Base-by-base conservation (phyloP, 2,329 filamentous ascomycete genomes). In the Bipolaris zeicola region DNA sequence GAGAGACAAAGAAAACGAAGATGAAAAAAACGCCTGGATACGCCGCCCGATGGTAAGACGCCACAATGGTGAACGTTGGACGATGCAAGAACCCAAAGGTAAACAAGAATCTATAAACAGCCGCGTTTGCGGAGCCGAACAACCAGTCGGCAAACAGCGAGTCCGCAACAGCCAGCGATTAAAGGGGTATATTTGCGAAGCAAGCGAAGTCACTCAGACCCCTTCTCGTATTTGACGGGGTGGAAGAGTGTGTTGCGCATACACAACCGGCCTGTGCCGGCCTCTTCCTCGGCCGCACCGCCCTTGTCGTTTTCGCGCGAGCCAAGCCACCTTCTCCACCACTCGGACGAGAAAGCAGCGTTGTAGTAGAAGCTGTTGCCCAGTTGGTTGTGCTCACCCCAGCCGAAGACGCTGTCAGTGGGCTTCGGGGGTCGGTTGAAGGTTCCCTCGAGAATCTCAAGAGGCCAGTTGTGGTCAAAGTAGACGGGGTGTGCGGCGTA, bases 401-500 rank as follows among this genome's bases (percentile, higher is more conserved):
- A 81, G 38, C 80, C 80, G 54, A 82, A 82, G 2, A 80, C 78
- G 31, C 76, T 79, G 60, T 80, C 78, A 37, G 74, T 77, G 3
- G 76, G 74, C 55, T 78, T 76, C 18, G 72, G 71, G 5, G 80
- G 80, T 58, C 79, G 77, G 69, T 83, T 83, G 76, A 81, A 81
- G 22, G 78, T 76, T 57, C 77, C 72, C 55, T 82, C 76, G 66
- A 81, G 77, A 52, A 76, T 72, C 50, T 77, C 75, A 14, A 80
- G 69, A 16, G 80, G 78, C 89, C 89, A 92, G 47, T 89, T 84
- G 58, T 89, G 85, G 74, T 94, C 90, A 68, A 92, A 90, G 74
- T 87, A 93, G 44, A 93, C 85, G 1, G 90, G 90, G 74, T 93
- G 90, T 10, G 90, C 90, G 10, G 87, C 89, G 68, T 88, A 91